phyloP scores from a whole-genome alignment of 768 basidiomycete genomes.

The Collybia mongolica region DNA sequence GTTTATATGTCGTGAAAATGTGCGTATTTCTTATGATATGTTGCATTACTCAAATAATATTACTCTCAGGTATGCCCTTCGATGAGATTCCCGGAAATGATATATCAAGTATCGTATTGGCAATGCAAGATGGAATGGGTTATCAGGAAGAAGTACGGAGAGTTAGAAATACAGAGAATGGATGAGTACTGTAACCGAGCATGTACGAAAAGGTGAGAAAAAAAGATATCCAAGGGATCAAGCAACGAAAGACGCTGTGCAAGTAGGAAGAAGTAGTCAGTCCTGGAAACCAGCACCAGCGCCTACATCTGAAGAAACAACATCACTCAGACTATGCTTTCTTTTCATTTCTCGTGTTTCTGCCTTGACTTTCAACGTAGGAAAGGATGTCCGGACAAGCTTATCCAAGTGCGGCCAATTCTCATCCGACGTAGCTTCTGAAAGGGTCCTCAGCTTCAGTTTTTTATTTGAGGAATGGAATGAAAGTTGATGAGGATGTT shows the following conservation, averaged over 20 bases:
- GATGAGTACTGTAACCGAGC: too few species aligned
- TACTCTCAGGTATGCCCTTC: constrained; percentile 54
- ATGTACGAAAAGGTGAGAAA: constrained; percentile 2
- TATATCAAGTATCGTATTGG: too few species aligned
- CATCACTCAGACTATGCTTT: constrained; percentile 53
- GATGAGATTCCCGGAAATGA: constrained; percentile 24
- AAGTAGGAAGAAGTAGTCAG: background rate
- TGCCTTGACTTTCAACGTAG: constrained; percentile 51
- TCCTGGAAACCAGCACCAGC: constrained; percentile 13
- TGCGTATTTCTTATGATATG: constrained; percentile 29
- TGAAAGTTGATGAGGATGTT: constrained; percentile 52
- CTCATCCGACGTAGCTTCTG: constrained; percentile 79
- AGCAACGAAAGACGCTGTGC: background rate
- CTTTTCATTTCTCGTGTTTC: constrained; percentile 39
- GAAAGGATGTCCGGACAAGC: constrained; percentile 56
- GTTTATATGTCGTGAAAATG: constrained; percentile 87
- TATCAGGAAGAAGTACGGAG: background rate
- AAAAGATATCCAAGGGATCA: constrained; percentile 1
- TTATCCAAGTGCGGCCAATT: constrained; percentile 85
- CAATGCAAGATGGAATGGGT: too few species aligned
- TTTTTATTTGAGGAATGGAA: constrained; percentile 42
- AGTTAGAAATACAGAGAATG: background rate
- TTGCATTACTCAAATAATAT: background rate
- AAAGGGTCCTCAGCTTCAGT: constrained; percentile 56
- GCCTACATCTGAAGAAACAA: constrained; percentile 37